Percentiles rank a stretch among this genome's conserved stretches.
phyloP scores from a whole-genome alignment of 1,284 basidiomycete genomes.

The Sanguinoderma infundibulare region DNA sequence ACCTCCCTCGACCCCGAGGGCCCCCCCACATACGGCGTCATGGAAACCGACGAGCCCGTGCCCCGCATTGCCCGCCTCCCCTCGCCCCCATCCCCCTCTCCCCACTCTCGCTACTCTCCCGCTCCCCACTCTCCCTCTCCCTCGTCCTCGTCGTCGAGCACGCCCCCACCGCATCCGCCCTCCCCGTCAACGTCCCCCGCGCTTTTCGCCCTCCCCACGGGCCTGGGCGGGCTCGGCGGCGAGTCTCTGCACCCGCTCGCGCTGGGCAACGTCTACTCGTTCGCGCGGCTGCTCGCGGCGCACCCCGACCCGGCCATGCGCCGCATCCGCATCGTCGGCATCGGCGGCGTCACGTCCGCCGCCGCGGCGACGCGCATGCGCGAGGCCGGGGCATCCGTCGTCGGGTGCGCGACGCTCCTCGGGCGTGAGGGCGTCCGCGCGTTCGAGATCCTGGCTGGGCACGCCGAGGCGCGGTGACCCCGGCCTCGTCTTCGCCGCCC shows the following conservation, averaged over 20 bases:
- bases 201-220: slow-evolving; percentile 61
- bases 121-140: slow-evolving; percentile 6
- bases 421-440: slow-evolving; percentile 68
- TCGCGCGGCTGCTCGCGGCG: slow-evolving; percentile 53
- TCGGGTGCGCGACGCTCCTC: slow-evolving; percentile 76
- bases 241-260: slow-evolving; percentile 75
- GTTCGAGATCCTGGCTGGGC: slow-evolving; percentile 50
- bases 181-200: slow-evolving; percentile 11
- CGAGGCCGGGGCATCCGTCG: slow-evolving; percentile 68
- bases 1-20: neutral
- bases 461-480: slow-evolving; percentile 8
- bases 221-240: slow-evolving; percentile 74
- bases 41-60: slow-evolving; percentile 17
- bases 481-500: neutral
- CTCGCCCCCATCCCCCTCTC: neutral
- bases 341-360: slow-evolving; percentile 74
- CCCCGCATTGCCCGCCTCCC: no score
- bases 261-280: slow-evolving; percentile 73
- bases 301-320: slow-evolving; percentile 47
- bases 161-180: slow-evolving; percentile 6
- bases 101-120: slow-evolving; percentile 8
- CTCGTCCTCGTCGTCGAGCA: slow-evolving; percentile 17
- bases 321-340: slow-evolving; percentile 67
- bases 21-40: slow-evolving; percentile 5
- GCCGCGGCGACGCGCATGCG: slow-evolving; percentile 67